These are phyloP conservation scores for Aspergillus alliaceus DNA, from an alignment of 2,329 filamentous ascomycete genomes.

Conservation along the genomic window DNA sequence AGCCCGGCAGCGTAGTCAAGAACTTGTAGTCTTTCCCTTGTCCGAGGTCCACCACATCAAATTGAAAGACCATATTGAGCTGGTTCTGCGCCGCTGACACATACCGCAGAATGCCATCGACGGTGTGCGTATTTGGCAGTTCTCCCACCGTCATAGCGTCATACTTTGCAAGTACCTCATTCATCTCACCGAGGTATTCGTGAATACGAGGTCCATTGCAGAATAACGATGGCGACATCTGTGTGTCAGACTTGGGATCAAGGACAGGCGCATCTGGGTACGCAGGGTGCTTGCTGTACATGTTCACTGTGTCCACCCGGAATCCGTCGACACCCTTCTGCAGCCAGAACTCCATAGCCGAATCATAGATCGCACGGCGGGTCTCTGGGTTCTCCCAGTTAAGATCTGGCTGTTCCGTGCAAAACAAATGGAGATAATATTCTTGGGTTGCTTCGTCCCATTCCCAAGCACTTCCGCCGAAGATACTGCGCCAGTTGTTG, in stretches of 20 bases:
- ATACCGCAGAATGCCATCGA: constrained; percentile 52
- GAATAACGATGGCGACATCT: constrained; percentile 62
- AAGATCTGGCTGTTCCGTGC: constrained; percentile 74
- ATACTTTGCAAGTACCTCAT: constrained; percentile 54
- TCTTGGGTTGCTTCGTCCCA: constrained; percentile 70
- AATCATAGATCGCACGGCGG: constrained; percentile 66
- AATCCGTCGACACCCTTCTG: constrained; percentile 71
- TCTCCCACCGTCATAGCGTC: constrained; percentile 61
- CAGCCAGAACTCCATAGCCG: constrained; percentile 76
- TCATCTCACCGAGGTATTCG: constrained; percentile 56
- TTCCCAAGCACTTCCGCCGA: constrained; percentile 50
- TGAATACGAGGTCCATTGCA: constrained; percentile 59
- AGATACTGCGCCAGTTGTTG: constrained; percentile 61
- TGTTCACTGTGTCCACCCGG: constrained; percentile 71
- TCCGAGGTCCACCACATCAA: constrained; percentile 65
- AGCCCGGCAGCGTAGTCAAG: constrained; percentile 48
- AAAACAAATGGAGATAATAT: constrained; percentile 76
- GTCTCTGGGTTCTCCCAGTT: constrained; percentile 76
- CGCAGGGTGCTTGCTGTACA: constrained; percentile 63
- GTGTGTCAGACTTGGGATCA: constrained; percentile 51
- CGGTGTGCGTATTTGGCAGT: constrained; percentile 57
- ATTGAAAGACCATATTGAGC: constrained; percentile 71
- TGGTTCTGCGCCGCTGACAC: constrained; percentile 60
- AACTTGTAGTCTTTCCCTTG: constrained; percentile 52
- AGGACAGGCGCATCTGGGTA: constrained; percentile 49